Evolutionary conservation across 768 basidiomycete species (phyloP).

Genomic region (Exsudoporus frostii): DNA sequence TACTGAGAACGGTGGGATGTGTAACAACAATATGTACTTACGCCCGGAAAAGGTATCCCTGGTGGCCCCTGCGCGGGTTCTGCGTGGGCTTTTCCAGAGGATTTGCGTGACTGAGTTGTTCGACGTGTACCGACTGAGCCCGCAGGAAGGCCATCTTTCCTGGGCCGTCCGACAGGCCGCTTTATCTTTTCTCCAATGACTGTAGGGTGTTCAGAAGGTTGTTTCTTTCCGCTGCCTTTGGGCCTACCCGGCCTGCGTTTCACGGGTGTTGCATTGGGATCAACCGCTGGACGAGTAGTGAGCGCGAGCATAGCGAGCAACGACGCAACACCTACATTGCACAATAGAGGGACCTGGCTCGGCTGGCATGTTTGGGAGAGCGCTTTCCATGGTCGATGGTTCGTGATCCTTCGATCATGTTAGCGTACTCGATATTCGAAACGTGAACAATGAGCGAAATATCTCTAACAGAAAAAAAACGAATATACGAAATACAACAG

Average conservation of each 20-base stretch:
- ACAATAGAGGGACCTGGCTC: constrained; percentile 28
- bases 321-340: constrained; percentile 17
- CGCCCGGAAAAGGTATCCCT: constrained; percentile 32
- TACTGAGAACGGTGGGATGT: background rate
- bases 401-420: constrained; percentile 25
- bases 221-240: constrained; percentile 78
- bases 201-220: constrained; percentile 36
- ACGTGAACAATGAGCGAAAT: constrained; percentile 21
- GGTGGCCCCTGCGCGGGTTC: constrained; percentile 23
- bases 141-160: constrained; percentile 80
- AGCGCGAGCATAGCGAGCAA: constrained; percentile 1
- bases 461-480: constrained; percentile 31
- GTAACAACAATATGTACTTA: constrained; percentile 7
- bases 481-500: constrained; percentile 34
- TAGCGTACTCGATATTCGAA: constrained; percentile 23
- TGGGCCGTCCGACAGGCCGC: constrained; percentile 75
- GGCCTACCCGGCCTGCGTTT: constrained; percentile 77
- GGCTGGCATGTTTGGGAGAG: constrained; percentile 25
- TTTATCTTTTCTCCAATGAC: constrained; percentile 55
- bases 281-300: constrained; percentile 17
- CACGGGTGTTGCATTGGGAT: constrained; percentile 32
- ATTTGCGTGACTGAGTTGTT: constrained; percentile 41
- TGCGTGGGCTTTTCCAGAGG: constrained; percentile 28
- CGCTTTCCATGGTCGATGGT: constrained; percentile 21
- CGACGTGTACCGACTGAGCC: constrained; percentile 56